Conservation (phyloP, 176 grass and related monocot species). For the Rhynchospora breviuscula region DNA sequence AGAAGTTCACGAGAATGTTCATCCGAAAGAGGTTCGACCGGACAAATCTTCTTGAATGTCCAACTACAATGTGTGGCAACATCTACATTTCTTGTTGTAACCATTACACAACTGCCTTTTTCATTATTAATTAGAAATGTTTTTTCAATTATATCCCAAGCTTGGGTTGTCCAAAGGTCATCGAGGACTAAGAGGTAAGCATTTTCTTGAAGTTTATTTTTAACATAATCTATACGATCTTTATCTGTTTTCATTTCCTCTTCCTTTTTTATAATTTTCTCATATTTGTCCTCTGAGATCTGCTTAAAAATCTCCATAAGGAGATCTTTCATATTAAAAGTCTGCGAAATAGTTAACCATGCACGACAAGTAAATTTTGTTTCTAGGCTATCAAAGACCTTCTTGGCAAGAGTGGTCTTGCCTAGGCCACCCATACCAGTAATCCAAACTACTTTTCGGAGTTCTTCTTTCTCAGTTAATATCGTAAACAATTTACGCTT, state of each 20-base stretch:
- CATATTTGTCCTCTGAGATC: not conserved
- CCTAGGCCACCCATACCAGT: slow-evolving; percentile 39
- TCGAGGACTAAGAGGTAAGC: not conserved
- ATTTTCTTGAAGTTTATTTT: not conserved
- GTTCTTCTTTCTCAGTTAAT: not conserved
- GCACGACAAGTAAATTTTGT: slow-evolving; percentile 22
- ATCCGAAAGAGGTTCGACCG: not conserved
- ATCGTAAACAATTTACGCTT: slow-evolving; percentile 5
- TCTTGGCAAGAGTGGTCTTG: slow-evolving; percentile 35
- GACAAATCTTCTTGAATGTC: not conserved
- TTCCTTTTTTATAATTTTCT: not conserved
- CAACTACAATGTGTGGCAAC: not conserved
- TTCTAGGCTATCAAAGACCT: slow-evolving; percentile 14
- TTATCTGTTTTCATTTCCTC: too few relatives aligned
- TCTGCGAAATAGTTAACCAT: slow-evolving; percentile 33
- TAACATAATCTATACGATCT: not conserved
- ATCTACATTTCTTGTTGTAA: not conserved
- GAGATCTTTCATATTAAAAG: slow-evolving; percentile 21
- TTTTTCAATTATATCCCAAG: not conserved
- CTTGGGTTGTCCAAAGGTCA: slow-evolving; percentile 7
- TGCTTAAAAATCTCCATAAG: slow-evolving; percentile 23
- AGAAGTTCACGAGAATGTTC: not conserved
- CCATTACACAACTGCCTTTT: not conserved
- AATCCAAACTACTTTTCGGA: slow-evolving; percentile 14
- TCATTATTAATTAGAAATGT: not conserved